Percentiles rank a stretch among this genome's conserved stretches.
phyloP scores from a whole-genome alignment of 23 red algal species.

The Gracilaria gracilis region DNA sequence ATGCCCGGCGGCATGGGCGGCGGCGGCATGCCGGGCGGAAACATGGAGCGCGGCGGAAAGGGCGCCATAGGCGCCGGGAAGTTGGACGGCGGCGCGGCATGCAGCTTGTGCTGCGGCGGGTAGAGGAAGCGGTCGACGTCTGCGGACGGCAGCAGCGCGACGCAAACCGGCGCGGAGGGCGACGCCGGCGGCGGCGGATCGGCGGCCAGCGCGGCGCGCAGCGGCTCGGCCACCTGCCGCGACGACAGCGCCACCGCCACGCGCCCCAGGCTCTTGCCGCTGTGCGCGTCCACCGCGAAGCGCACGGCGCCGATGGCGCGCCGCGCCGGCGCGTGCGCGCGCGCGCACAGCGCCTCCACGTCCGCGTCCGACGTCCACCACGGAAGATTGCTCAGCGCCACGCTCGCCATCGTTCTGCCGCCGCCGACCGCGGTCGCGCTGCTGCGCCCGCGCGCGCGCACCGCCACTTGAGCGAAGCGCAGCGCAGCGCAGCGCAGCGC shows the following conservation, averaged over 20 bases:
- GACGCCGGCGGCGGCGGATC: neutral
- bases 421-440: no score
- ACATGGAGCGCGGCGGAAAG: constrained; percentile 39
- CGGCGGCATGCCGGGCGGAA: constrained; percentile 33
- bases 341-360: constrained; percentile 8
- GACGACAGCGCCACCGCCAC: constrained; percentile 27
- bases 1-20: constrained; percentile 22
- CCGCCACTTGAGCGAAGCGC: no score
- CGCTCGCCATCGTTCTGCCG: constrained; percentile 35
- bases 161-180: neutral
- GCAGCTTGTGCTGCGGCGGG: neutral
- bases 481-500: no score
- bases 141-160: neutral
- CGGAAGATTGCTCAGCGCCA: constrained; percentile 44
- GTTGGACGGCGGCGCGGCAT: neutral
- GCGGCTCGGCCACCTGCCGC: constrained; percentile 25
- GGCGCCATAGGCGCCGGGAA: neutral
- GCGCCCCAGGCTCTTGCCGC: constrained; percentile 56
- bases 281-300: constrained; percentile 26
- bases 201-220: constrained; percentile 10
- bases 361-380: constrained; percentile 69
- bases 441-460: no score
- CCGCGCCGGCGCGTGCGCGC: constrained; percentile 12
- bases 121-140: constrained; percentile 28
- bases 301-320: constrained; percentile 23